Percentiles rank a stretch among this genome's conserved stretches.
phyloP scores from a whole-genome alignment of 768 basidiomycete species.

The Tremella mesenterica region DNA sequence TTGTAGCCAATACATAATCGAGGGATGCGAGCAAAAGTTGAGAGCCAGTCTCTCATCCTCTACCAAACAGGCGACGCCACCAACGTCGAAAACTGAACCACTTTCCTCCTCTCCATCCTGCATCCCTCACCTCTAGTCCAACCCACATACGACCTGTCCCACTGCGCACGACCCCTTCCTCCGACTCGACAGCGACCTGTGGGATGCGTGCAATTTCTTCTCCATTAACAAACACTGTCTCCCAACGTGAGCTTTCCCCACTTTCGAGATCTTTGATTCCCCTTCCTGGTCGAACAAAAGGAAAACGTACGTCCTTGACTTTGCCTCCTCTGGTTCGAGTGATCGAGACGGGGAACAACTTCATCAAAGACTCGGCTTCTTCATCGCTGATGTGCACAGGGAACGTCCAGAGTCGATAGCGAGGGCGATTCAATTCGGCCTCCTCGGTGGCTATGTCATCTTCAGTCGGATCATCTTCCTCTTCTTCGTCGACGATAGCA shows the following conservation, averaged over 20 bases:
- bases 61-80: conserved; percentile 63
- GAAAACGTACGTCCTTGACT: conserved; percentile 51
- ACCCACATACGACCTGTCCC: conserved; percentile 83
- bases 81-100: conserved; percentile 71
- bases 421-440: conserved; percentile 26
- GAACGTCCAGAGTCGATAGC: conserved; percentile 67
- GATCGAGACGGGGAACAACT: conserved; percentile 69
- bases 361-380: conserved; percentile 59
- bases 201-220: conserved; percentile 11
- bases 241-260: conserved; percentile 8
- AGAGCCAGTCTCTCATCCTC: background rate
- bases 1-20: too few species aligned
- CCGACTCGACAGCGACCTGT: conserved; percentile 47
- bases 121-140: conserved; percentile 54
- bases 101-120: conserved; percentile 66
- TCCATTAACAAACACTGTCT: conserved; percentile 8
- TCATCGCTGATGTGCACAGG: conserved; percentile 65
- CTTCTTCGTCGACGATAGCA: conserved; percentile 34
- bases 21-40: background rate
- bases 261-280: conserved; percentile 20
- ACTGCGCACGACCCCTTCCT: conserved; percentile 56
- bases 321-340: conserved; percentile 13
- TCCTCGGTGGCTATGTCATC: conserved; percentile 43
- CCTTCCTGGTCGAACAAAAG: conserved; percentile 27
- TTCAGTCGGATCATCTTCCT: conserved; percentile 48